Base-by-base conservation (phyloP, 257 asterid genomes). In the Nyctanthes arbortristis region DNA sequence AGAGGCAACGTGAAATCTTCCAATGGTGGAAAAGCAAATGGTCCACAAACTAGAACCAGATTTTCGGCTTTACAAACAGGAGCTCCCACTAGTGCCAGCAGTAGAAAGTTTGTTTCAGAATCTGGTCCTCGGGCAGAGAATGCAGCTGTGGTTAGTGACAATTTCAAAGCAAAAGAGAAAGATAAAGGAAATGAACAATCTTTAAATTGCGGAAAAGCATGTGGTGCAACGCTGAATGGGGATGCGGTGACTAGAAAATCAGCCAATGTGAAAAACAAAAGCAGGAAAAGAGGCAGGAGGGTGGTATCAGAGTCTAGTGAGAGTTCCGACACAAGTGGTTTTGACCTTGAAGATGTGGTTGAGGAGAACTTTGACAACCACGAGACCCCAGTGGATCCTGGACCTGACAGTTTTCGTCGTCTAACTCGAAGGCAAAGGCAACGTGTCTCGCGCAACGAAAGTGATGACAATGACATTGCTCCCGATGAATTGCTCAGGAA, bases 371-470 rank as follows among this genome's bases (percentile, higher is more conserved):
- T 43, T 45, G 67, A 67, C 35, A 62, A 61, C 72, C 32, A 52
- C 65, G 75, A 79, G 14, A 73, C 79, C 61, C 78, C 31, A 28
- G 40, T 61, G 34, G 66, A 62, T 52, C 58, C 67, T 68, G 91
- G 76, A 49, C 60, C 62, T 70, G 32, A 62, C 52, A 29, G 58
- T 54, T 70, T 31, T n/a, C 70, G 35, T 39, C 57, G n/a, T 22
- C 54, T 77, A 29, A 82, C 88, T 61, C 82, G 87, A 81, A 81
- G 90, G 49, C 79, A 72, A 63, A 85, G 80, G 78, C 93, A 85
- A 45, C 14, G 75, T 65, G 78, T 84, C 66, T 79, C 84, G 2
- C 81, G 90, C 75, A 66, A 69, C 63, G 96, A 86, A 63, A 56
- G 71, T 69, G 95, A 77, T 69, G 87, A 75, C 45, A 87, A 77